Conservation (phyloP, 306 rosid genomes). For the Castanea sativa region DNA sequence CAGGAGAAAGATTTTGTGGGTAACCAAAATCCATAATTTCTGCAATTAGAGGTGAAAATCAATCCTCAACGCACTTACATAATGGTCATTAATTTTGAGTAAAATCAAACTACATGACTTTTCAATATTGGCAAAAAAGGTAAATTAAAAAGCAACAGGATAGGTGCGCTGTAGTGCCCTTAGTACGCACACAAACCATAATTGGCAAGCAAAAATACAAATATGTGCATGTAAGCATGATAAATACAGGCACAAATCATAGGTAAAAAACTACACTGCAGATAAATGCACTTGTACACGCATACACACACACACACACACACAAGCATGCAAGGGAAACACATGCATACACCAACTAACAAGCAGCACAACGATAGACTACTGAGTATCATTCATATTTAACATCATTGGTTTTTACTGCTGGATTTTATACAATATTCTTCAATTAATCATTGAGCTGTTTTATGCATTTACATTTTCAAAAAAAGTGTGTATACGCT, state of each 20-base stretch:
- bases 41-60: conserved; percentile 37
- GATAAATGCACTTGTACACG: not conserved
- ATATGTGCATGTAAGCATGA: not conserved
- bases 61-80: conserved; percentile 21
- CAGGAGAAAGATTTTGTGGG: conserved; percentile 97
- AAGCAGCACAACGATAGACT: not conserved
- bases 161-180: not conserved
- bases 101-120: not conserved
- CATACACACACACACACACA: too few species aligned
- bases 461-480: not conserved
- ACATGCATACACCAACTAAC: not conserved
- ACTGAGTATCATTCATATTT: not conserved
- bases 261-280: not conserved
- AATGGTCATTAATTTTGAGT: conserved; percentile 3
- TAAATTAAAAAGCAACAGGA: not conserved
- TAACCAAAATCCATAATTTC: conserved; percentile 99
- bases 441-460: not conserved
- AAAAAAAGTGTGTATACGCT: not conserved
- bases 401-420: not conserved
- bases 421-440: not conserved
- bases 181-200: not conserved
- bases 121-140: conserved; percentile 2
- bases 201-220: not conserved
- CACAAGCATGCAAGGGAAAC: not conserved
- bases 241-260: not conserved